phyloP scores from a whole-genome alignment of 2,329 filamentous ascomycete genomes.

The Thielaviopsis ethacetica region DNA sequence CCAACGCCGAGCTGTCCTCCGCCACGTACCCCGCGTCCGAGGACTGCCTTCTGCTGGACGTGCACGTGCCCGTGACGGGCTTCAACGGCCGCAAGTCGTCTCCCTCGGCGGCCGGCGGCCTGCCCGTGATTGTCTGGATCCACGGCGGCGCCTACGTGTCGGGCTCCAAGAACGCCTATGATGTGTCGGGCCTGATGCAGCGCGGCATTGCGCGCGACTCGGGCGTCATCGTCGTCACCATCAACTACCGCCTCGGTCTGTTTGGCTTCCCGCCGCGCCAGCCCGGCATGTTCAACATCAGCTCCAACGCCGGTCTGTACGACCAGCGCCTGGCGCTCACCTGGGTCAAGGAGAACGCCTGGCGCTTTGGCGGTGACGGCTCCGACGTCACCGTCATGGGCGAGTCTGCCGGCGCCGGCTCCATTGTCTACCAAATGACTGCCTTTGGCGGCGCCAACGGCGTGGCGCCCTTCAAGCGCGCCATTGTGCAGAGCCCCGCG shows the following conservation, averaged over 20 bases:
- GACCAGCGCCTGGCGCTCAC: conserved; percentile 33
- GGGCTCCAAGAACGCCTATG: conserved; percentile 22
- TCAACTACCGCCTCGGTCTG: conserved; percentile 30
- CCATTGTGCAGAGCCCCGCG: conserved; percentile 22
- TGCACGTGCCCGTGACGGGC: conserved; percentile 27
- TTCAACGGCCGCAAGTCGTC: conserved; percentile 17
- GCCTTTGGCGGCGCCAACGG: conserved; percentile 24
- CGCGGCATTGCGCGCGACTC: neutral
- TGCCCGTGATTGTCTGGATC: conserved; percentile 23
- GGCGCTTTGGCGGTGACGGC: conserved; percentile 30
- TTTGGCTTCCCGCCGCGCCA: conserved; percentile 31
- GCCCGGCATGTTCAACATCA: conserved; percentile 16
- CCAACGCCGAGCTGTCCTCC: conserved; percentile 15
- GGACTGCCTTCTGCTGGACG: conserved; percentile 31
- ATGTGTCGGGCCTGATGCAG: conserved; percentile 20
- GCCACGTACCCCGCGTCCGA: conserved; percentile 19
- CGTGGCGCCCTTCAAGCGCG: conserved; percentile 28
- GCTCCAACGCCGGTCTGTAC: conserved; percentile 29
- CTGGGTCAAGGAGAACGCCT: conserved; percentile 39
- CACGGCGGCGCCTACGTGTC: conserved; percentile 30
- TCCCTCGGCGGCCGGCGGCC: conserved; percentile 15
- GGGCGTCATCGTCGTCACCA: conserved; percentile 23
- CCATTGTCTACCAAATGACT: conserved; percentile 15
- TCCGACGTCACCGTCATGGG: conserved; percentile 27
- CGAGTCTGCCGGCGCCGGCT: conserved; percentile 27